phyloP scores from a whole-genome alignment of 106 monocot species.

The Dendrobium huoshanense region DNA sequence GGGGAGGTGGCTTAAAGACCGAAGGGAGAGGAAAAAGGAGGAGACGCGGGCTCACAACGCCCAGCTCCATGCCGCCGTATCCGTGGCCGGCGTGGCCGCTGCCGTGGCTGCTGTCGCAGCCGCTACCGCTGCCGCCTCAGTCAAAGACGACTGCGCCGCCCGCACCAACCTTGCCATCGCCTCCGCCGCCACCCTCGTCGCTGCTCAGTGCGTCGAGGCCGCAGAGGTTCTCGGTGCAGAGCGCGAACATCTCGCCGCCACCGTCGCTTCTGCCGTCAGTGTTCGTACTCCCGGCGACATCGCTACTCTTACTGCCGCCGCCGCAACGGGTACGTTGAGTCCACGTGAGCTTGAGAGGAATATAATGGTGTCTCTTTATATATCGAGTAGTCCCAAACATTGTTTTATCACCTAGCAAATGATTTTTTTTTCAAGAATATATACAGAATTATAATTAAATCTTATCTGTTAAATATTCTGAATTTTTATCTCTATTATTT shows the following conservation, averaged over 20 bases:
- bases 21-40: constrained; percentile 68
- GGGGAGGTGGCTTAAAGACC: constrained; percentile 75
- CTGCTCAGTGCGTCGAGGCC: constrained; percentile 69
- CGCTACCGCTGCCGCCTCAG: constrained; percentile 30
- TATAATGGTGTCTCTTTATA: not conserved
- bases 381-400: too few relatives aligned
- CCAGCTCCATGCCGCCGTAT: constrained; percentile 69
- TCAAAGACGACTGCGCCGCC: constrained; percentile 36
- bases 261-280: constrained; percentile 58
- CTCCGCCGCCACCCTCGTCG: constrained; percentile 64
- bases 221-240: constrained; percentile 60
- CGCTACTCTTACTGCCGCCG: constrained; percentile 55
- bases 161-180: constrained; percentile 60
- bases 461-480: too few relatives aligned
- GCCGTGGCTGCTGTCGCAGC: constrained; percentile 48
- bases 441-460: too few relatives aligned
- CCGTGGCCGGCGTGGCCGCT: constrained; percentile 66
- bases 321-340: constrained; percentile 51
- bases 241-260: constrained; percentile 48
- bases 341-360: not conserved
- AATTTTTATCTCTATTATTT: too few relatives aligned
- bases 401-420: too few relatives aligned
- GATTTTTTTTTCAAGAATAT: too few relatives aligned
- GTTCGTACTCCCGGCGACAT: constrained; percentile 56
- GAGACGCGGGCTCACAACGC: constrained; percentile 75